phyloP scores from a whole-genome alignment of 2,329 filamentous ascomycete species.

The Ceratocystis diversiconidia region DNA sequence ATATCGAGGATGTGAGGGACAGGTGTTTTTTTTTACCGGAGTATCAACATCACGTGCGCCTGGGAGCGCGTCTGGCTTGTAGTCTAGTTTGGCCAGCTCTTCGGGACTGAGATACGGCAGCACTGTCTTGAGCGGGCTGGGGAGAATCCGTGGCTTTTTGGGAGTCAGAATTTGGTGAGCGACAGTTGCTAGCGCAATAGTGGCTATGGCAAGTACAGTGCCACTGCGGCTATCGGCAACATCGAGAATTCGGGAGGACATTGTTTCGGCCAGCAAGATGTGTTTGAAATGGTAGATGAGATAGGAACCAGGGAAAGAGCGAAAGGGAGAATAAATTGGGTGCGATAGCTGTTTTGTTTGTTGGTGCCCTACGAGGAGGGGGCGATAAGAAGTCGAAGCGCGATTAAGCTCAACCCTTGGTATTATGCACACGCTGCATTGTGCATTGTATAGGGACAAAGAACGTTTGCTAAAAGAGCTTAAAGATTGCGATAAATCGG shows the following conservation, averaged over 20 bases:
- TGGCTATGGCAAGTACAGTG: constrained; percentile 30
- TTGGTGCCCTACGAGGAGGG: background rate
- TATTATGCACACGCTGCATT: background rate
- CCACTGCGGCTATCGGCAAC: constrained; percentile 8
- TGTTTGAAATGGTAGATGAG: background rate
- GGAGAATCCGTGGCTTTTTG: constrained; percentile 28
- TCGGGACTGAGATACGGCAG: constrained; percentile 26
- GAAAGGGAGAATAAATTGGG: background rate
- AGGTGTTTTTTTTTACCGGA: constrained; percentile 31
- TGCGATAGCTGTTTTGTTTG: background rate
- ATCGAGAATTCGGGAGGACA: constrained; percentile 13
- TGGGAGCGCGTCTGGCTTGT: constrained; percentile 55
- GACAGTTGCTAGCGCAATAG: constrained; percentile 28
- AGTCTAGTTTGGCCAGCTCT: constrained; percentile 32
- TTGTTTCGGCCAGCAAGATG: background rate
- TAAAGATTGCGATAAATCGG: too few species aligned
- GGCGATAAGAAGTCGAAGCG: background rate
- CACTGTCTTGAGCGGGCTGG: constrained; percentile 32
- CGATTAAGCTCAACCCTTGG: background rate
- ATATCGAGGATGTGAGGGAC: background rate
- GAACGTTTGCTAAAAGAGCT: too few species aligned
- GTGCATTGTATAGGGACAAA: too few species aligned
- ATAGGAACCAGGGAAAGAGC: background rate
- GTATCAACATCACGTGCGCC: constrained; percentile 59
- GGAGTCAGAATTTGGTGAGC: constrained; percentile 29